These are phyloP conservation scores for Penicillium fimorum DNA, from an alignment of 495 filamentous ascomycete genomes.

Conservation along the genomic window DNA sequence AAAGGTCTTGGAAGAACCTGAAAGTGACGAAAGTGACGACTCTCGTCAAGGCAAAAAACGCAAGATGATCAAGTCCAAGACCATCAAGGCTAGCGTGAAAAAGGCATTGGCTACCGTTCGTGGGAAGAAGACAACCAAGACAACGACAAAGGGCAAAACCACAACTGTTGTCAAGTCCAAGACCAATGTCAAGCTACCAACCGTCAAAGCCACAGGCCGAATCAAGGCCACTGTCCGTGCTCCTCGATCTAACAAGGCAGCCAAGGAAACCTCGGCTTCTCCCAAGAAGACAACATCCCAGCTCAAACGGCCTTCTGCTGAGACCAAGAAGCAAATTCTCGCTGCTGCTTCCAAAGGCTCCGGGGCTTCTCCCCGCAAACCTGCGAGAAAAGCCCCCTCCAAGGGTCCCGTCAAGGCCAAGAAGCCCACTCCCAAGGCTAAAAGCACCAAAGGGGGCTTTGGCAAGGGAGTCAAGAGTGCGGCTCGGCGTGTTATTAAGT, in stretches of 20 bases:
- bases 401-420: constrained; percentile 20
- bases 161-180: constrained; percentile 22
- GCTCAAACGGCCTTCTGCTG: constrained; percentile 35
- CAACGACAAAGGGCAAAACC: constrained; percentile 10
- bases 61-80: constrained; percentile 32
- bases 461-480: constrained; percentile 19
- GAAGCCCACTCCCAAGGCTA: constrained; percentile 13
- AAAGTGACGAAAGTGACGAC: constrained; percentile 23
- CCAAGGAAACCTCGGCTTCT: constrained; percentile 20
- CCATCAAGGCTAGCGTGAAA: constrained; percentile 39
- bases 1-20: constrained; percentile 24
- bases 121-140: constrained; percentile 24
- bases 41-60: constrained; percentile 36
- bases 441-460: constrained; percentile 12
- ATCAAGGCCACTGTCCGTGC: background rate
- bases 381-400: constrained; percentile 13
- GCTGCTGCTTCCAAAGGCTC: constrained; percentile 30
- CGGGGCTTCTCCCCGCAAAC: constrained; percentile 14
- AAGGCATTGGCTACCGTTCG: constrained; percentile 31
- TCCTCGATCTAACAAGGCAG: constrained; percentile 9
- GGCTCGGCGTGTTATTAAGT: constrained; percentile 17
- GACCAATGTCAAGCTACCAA: constrained; percentile 29
- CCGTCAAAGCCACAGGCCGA: constrained; percentile 13
- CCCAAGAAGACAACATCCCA: constrained; percentile 21
- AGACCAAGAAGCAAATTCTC: constrained; percentile 36